Percentiles rank a stretch among this genome's conserved stretches.
Evolutionary conservation across 2,329 filamentous ascomycete genomes (phyloP).

Genomic region (Hirsutella minnesotensis): DNA sequence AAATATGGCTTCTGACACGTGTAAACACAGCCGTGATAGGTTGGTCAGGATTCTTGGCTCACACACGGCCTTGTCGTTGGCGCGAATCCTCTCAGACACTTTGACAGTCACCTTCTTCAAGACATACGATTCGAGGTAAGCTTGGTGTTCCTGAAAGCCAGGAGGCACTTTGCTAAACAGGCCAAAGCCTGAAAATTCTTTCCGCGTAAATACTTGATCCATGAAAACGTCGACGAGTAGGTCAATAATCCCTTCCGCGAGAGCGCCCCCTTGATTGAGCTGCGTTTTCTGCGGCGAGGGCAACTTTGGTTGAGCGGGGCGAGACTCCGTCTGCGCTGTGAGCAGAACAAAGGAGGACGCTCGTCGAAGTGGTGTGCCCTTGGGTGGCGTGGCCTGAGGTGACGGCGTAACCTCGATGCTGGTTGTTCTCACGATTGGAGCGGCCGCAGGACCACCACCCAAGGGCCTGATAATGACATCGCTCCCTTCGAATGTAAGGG

Average conservation of each 20-base stretch:
- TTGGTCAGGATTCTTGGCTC: conserved; percentile 83
- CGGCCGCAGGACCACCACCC: conserved; percentile 40
- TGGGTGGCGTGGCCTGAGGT: conserved; percentile 31
- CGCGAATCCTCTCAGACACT: conserved; percentile 56
- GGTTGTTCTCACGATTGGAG: conserved; percentile 64
- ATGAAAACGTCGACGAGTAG: conserved; percentile 70
- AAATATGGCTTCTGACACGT: conserved; percentile 82
- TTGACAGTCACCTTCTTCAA: conserved; percentile 63
- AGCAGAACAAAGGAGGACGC: conserved; percentile 88
- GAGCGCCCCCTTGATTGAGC: conserved; percentile 49
- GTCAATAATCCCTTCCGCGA: conserved; percentile 67
- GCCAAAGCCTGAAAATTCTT: conserved; percentile 82
- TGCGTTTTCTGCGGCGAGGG: conserved; percentile 32
- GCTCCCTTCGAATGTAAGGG: conserved; percentile 72
- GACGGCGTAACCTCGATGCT: conserved; percentile 39
- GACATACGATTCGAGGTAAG: conserved; percentile 88
- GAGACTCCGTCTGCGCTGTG: conserved; percentile 52
- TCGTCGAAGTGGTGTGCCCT: conserved; percentile 56
- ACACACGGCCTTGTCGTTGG: conserved; percentile 58
- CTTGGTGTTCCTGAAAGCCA: conserved; percentile 87
- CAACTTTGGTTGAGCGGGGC: conserved; percentile 28
- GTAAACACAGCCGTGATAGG: conserved; percentile 64
- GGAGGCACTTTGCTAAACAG: conserved; percentile 82
- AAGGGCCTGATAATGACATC: conserved; percentile 75
- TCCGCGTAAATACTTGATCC: conserved; percentile 73